Evolutionary conservation across 2,329 filamentous ascomycete genomes (phyloP).

Genomic region (Fusarium acutatum): DNA sequence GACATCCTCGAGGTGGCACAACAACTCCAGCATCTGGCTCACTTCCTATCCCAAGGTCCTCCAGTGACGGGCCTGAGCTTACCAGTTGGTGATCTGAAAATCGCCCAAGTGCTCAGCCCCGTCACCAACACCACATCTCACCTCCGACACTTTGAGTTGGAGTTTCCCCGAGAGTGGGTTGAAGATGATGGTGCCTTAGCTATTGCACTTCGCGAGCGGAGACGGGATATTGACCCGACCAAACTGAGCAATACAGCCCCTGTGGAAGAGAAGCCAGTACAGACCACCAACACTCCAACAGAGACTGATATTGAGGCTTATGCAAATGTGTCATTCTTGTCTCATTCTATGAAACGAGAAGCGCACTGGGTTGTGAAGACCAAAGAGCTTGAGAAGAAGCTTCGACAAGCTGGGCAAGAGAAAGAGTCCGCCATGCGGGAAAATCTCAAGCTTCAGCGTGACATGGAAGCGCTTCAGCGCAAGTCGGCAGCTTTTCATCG

Average conservation of each 20-base stretch:
- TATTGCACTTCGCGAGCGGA: background rate
- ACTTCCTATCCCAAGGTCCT: background rate
- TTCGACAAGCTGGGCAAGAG: background rate
- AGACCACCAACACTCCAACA: fast-evolving
- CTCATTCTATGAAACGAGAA: background rate
- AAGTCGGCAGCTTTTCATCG: fast-evolving
- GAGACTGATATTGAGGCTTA: background rate
- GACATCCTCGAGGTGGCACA: background rate
- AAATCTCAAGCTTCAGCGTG: background rate
- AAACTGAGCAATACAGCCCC: fast-evolving
- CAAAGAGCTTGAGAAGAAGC: background rate
- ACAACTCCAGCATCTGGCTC: background rate
- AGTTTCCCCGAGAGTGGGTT: background rate
- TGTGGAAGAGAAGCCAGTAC: fast-evolving
- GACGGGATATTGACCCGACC: background rate
- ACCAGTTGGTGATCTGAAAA: background rate
- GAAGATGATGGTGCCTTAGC: background rate
- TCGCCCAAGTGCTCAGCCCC: background rate
- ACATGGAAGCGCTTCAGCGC: background rate
- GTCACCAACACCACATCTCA: background rate
- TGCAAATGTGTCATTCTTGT: background rate
- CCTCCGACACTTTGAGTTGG: background rate
- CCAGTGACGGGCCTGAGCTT: fast-evolving
- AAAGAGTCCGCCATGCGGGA: fast-evolving
- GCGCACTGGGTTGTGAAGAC: fast-evolving